Percentiles rank a stretch among this genome's conserved stretches.
Conservation (phyloP, 2,329 filamentous ascomycete species). For the Microsporum ferrugineum region DNA sequence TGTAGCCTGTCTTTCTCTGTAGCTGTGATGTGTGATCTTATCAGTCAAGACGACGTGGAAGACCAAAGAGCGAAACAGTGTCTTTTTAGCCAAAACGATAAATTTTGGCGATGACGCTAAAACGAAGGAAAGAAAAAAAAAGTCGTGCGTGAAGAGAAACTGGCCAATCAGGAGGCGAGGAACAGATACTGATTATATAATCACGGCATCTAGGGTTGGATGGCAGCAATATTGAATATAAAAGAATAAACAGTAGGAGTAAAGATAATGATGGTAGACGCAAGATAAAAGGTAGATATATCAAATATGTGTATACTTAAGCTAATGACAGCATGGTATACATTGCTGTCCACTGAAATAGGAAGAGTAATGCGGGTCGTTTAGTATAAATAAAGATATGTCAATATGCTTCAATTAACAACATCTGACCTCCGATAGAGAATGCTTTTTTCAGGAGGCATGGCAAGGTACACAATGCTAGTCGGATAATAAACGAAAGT, state of each 20-base stretch:
- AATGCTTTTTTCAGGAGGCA: no score
- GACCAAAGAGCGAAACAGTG: conserved; percentile 10
- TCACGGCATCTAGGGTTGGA: background rate
- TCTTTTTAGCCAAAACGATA: conserved; percentile 11
- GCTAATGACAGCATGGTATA: no score
- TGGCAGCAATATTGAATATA: background rate
- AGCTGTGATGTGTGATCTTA: conserved; percentile 10
- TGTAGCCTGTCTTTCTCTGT: conserved; percentile 12
- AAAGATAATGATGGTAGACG: background rate
- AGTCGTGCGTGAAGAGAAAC: conserved; percentile 10
- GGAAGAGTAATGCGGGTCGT: no score
- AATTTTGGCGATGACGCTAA: conserved; percentile 18
- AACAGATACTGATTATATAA: background rate
- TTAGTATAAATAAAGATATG: no score
- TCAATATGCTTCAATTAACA: no score
- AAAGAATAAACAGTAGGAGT: background rate
- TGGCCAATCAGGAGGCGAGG: conserved; percentile 4
- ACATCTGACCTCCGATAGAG: no score
- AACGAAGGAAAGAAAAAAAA: conserved; percentile 6
- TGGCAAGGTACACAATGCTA: no score
- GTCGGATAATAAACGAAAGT: no score
- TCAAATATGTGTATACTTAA: no score
- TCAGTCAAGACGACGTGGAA: conserved; percentile 9
- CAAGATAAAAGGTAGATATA: background rate
- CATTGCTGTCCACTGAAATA: no score